These are phyloP conservation scores for Pisolithus thermaeus DNA, from an alignment of 1,284 basidiomycete genomes.

Conservation along the genomic window DNA sequence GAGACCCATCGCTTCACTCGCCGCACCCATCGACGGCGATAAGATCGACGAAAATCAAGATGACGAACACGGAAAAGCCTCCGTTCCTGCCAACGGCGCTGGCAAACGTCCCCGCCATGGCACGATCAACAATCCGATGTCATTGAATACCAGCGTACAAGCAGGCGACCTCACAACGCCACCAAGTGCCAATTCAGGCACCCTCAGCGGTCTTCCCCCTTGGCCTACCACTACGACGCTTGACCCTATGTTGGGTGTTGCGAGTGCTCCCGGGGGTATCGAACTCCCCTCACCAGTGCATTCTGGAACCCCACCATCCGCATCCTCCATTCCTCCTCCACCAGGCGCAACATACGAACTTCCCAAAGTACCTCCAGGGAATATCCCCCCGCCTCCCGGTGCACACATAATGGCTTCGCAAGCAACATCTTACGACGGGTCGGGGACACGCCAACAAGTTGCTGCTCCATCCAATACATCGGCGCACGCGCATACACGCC, in stretches of 20 bases:
- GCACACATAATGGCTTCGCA: slow-evolving; percentile 27
- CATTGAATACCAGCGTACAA: slow-evolving; percentile 7
- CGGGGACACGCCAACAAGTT: slow-evolving; percentile 9
- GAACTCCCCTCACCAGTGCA: slow-evolving; percentile 19
- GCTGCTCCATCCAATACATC: slow-evolving; percentile 6
- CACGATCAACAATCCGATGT: slow-evolving; percentile 20
- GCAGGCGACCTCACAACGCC: slow-evolving; percentile 15
- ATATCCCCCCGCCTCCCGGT: slow-evolving; percentile 26
- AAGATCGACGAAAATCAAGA: slow-evolving; percentile 24
- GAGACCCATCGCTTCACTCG: slow-evolving; percentile 43
- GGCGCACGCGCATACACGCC: slow-evolving; percentile 2
- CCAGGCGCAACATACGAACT: slow-evolving; percentile 8
- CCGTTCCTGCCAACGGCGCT: slow-evolving; percentile 1
- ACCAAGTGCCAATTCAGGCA: slow-evolving; percentile 12
- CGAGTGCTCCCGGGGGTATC: slow-evolving; percentile 28
- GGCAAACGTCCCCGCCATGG: slow-evolving; percentile 26
- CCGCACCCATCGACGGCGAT: slow-evolving; percentile 33
- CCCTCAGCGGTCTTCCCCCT: slow-evolving; percentile 26
- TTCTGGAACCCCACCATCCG: slow-evolving; percentile 9
- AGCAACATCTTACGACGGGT: slow-evolving; percentile 20
- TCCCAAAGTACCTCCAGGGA: background rate
- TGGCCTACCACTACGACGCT: slow-evolving; percentile 25
- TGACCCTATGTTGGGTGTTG: slow-evolving; percentile 28
- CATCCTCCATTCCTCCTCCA: slow-evolving; percentile 8
- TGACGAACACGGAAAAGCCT: slow-evolving; percentile 18